Evolutionary conservation across 1,139 yeast genomes (phyloP), one percentile per base, ranked within the genome.

Genomic region (Yamadazyma atlantica): DNA sequence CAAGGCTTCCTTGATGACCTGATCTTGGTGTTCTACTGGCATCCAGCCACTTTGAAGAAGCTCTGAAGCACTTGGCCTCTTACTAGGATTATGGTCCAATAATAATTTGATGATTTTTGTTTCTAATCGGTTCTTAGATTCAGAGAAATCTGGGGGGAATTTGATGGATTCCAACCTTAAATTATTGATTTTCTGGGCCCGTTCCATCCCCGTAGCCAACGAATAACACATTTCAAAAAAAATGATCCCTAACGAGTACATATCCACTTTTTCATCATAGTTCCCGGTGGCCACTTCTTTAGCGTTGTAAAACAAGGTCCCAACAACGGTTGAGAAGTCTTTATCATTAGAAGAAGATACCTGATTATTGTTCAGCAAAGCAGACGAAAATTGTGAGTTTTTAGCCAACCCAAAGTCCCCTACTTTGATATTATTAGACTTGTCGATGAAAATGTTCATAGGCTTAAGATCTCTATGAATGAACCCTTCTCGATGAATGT

Each of bases 361-460:
- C 40, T 70, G 76, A 39, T 69, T 69, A 41, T 67, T 66, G 23
- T 56, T 60, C 64, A 60, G 65, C 17, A 69, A 57, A 2, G 62
- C 70, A 33, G 57, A 66, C 21, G 69, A 44, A 62, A 67, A 61
- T 57, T 77, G 73, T 64, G 92, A 43, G 50, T 82, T 86, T 51
- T 89, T 90, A 0, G 98, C 99, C 40, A 94, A 72, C 0, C 98
- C 99, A 61, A 94, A 94, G 56, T 94, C 98, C 49, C 99, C 98
- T 24, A 94, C 86, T 57, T 94, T 94, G 39, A 92, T 81, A 55
- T 90, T 88, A 50, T 85, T 83, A 1, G 87, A 78, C 48, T 85
- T 84, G 58, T 92, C 98, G 49, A 94, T 90, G 66, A 94, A 94
- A 58, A 94, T 88, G 58, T 94, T 94, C 75, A 85, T 85, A 1